Percentiles rank a stretch among this genome's conserved stretches.
Evolutionary conservation across 352 stramenopile genomes (phyloP).

Genomic region (Phytophthora podocarpi): DNA sequence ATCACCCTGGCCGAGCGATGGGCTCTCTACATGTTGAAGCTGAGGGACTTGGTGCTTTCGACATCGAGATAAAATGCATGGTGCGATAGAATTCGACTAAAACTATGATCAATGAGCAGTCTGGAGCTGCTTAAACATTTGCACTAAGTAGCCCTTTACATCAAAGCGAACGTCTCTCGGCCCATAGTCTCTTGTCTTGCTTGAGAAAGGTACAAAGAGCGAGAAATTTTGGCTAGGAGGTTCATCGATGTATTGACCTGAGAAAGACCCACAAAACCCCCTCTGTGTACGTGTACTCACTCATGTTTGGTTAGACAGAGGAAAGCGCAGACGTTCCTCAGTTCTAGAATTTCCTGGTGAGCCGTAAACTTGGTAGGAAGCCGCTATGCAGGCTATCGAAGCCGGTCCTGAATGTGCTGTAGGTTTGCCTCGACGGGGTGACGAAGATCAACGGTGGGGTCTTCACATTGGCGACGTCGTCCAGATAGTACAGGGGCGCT

Average conservation of each 20-base stretch:
- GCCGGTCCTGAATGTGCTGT: neutral
- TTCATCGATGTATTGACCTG: too few species aligned
- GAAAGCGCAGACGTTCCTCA: constrained; percentile 8
- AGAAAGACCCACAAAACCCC: too few species aligned
- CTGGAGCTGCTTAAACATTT: too few species aligned
- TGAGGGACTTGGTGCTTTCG: constrained; percentile 50
- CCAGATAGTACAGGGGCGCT: constrained; percentile 21
- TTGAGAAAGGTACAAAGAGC: too few species aligned
- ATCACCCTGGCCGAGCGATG: constrained; percentile 48
- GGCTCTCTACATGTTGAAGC: constrained; percentile 58
- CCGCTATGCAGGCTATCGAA: constrained; percentile 6
- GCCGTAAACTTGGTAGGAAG: neutral
- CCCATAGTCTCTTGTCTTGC: too few species aligned
- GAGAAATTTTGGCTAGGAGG: too few species aligned
- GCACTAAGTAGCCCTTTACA: too few species aligned
- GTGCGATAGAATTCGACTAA: constrained; percentile 44
- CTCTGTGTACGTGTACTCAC: too few species aligned
- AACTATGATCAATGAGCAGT: too few species aligned
- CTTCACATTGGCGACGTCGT: constrained; percentile 38
- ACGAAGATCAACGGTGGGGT: constrained; percentile 6
- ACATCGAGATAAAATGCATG: constrained; percentile 53
- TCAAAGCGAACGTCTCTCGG: too few species aligned
- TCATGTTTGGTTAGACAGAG: too few species aligned
- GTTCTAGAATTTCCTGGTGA: neutral
- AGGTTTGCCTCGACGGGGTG: neutral